A percentile compares a stretch with the other conserved stretches of the same genome.
phyloP scores from a whole-genome alignment of 257 asterid genomes.

The Rauvolfia tetraphylla region DNA sequence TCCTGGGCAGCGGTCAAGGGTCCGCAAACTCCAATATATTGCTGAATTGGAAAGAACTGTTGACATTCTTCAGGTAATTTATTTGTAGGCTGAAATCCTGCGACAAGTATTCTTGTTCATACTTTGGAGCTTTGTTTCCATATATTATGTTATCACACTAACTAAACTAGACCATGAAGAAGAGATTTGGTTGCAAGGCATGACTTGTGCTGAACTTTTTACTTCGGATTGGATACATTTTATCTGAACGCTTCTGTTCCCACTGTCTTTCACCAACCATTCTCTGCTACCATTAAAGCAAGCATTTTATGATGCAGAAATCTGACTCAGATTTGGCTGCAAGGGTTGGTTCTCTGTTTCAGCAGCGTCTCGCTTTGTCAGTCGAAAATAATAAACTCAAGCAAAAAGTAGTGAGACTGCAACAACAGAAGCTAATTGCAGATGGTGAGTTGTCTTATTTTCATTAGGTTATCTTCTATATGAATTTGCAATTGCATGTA shows the following conservation, averaged over 20 bases:
- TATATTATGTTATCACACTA: background rate
- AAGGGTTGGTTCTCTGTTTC: constrained; percentile 50
- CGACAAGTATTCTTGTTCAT: background rate
- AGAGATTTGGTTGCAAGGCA: background rate
- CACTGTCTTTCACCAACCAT: background rate
- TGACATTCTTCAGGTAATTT: constrained; percentile 56
- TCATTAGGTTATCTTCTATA: background rate
- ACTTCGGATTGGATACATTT: background rate
- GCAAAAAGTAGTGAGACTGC: constrained; percentile 51
- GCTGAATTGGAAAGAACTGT: constrained; percentile 76
- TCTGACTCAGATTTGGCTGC: constrained; percentile 60
- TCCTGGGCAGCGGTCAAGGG: constrained; percentile 81
- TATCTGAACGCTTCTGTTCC: background rate
- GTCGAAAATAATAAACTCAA: constrained; percentile 65
- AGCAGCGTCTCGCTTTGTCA: constrained; percentile 52
- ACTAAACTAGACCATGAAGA: background rate
- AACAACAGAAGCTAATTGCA: constrained; percentile 50
- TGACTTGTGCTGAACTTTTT: background rate
- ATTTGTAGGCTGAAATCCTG: background rate
- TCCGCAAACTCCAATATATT: constrained; percentile 74
- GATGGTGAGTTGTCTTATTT: constrained; percentile 45
- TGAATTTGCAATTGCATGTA: background rate
- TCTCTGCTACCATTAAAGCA: background rate
- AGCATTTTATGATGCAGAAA: constrained; percentile 39
- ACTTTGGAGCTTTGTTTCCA: background rate